Conservation (phyloP, 208 protist genomes). For the Trichomonas gallinae region DNA sequence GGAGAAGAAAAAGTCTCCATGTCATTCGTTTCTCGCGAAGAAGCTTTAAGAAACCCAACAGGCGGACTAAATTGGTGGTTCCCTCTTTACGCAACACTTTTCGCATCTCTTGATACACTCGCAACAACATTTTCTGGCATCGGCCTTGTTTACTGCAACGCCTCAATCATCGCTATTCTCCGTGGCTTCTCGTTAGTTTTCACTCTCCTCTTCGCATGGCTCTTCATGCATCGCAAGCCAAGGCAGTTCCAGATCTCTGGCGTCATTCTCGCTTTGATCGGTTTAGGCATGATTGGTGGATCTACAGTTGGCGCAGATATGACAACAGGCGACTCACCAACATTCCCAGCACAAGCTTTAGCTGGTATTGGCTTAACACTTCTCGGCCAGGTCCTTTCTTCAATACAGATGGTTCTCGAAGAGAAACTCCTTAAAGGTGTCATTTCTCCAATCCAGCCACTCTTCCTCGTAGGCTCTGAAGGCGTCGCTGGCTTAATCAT, state of each 20-base stretch:
- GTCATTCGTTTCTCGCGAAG: background rate
- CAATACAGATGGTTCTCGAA: background rate
- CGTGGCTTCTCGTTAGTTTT: background rate
- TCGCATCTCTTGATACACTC: background rate
- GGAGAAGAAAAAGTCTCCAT: background rate
- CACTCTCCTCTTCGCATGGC: background rate
- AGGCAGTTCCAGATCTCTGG: background rate
- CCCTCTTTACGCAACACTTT: background rate
- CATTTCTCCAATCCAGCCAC: background rate
- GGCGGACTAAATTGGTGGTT: background rate
- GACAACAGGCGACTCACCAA: background rate
- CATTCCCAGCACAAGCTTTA: background rate
- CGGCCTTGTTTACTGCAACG: background rate
- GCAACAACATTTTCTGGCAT: background rate
- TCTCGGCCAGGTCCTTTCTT: background rate
- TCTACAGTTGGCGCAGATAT: background rate
- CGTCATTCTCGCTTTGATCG: background rate
- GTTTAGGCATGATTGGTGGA: background rate
- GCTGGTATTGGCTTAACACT: background rate
- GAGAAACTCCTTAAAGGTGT: background rate
- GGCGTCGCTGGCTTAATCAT: background rate
- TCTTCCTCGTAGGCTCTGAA: conserved; percentile 1
- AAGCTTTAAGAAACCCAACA: background rate
- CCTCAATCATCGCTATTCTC: background rate
- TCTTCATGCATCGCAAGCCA: background rate